Evolutionary conservation across 306 rosid genomes (phyloP), one percentile per base, ranked within the genome.

Genomic region (Morella rubra): DNA sequence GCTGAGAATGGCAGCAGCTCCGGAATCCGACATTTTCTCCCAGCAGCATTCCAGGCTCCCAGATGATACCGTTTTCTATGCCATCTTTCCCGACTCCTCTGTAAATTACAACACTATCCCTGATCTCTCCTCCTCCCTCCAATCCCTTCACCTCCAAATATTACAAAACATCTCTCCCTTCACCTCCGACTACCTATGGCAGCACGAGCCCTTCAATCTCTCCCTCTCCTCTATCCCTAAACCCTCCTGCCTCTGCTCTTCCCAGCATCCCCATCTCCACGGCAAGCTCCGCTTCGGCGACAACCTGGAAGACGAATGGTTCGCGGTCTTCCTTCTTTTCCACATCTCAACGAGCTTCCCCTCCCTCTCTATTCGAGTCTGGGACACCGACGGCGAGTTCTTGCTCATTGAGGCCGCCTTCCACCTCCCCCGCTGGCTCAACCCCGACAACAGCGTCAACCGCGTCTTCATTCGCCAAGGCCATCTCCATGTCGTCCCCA

Each of bases 381-480:
- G 99, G 99, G 99, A 95, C 82, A 83, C 96, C 40, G 97, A 95
- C 76, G 97, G 99, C 51, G 99, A 92, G 86, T 92, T 95, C 77
- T 79, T 95, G 40, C 99, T 95, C 78, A 89, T 95, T 8, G 97
- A 95, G 64, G 93, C 99, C 15, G 99, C 97, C 56, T 91, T 89
- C 76, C 97, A 95, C 81, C 91, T 92, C 75, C 97, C 97, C 19
- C 96, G 97, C n/a, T 95, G 99, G 99, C 85, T 92, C 73, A 88
- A 89, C 80, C 99, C 97, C 0, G 96, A 90, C 15, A 88, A 80
- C 75, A 81, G 97, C 79, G 67, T 49, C 73, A 80, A 92, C 41
- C 97, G 99, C 45, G 83, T 92, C 77, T 89, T 95, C 79, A 65
- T 95, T 81, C 93, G 94, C 74, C 60, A 76, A 20, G 92, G 91